Evolutionary conservation across 768 basidiomycete species (phyloP).

Genomic region (Boletellus ananiceps): DNA sequence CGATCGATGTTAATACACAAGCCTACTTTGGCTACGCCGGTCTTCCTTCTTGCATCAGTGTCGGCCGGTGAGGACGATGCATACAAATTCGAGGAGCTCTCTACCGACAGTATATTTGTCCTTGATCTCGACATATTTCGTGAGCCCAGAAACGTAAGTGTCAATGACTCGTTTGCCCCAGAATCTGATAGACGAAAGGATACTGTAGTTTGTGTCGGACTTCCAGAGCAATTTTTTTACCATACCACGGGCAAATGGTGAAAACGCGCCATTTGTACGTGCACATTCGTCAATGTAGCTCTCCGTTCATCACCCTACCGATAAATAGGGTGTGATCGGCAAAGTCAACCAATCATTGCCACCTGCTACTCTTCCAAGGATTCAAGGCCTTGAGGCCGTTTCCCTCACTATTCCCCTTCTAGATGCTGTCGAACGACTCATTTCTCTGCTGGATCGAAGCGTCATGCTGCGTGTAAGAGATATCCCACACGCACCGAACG

Average conservation of each 20-base stretch:
- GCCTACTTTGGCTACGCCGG: constrained; percentile 45
- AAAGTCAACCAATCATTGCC: constrained; percentile 49
- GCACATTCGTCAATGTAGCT: neutral
- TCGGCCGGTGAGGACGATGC: constrained; percentile 45
- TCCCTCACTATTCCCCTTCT: constrained; percentile 29
- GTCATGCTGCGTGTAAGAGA: constrained; percentile 64
- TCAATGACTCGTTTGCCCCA: neutral
- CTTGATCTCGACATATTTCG: constrained; percentile 40
- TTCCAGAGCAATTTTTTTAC: constrained; percentile 18
- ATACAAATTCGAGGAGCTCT: constrained; percentile 58
- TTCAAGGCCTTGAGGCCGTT: constrained; percentile 21
- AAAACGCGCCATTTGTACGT: constrained; percentile 23
- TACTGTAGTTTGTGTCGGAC: constrained; percentile 16
- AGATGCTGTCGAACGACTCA: constrained; percentile 45
- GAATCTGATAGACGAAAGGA: neutral
- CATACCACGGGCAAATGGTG: constrained; percentile 20
- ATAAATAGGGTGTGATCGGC: constrained; percentile 38
- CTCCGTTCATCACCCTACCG: neutral
- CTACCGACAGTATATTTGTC: constrained; percentile 52
- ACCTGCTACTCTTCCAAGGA: constrained; percentile 35
- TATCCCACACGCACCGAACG: constrained; percentile 50
- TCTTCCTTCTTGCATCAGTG: constrained; percentile 62
- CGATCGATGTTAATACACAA: constrained; percentile 76
- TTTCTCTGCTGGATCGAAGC: constrained; percentile 56
- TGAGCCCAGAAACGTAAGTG: constrained; percentile 24